Evolutionary conservation across 306 rosid genomes (phyloP).

Genomic region (Begonia loranthoides): DNA sequence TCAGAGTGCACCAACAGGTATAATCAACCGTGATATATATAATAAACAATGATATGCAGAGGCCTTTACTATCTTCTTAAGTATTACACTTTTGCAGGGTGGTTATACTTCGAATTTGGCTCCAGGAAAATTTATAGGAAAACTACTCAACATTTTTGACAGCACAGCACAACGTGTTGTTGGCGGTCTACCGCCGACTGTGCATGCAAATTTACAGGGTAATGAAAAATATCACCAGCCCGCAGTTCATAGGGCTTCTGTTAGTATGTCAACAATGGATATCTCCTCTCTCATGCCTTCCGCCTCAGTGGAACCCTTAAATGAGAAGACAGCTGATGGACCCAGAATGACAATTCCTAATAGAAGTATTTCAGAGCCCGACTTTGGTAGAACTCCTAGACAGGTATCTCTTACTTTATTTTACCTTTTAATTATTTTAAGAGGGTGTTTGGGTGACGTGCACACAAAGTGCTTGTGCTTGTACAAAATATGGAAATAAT

Average conservation of each 20-base stretch:
- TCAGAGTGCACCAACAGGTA: constrained; percentile 81
- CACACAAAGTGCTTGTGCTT: background rate
- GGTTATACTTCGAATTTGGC: constrained; percentile 73
- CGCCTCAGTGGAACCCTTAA: constrained; percentile 23
- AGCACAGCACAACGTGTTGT: constrained; percentile 91
- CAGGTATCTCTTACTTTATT: constrained; percentile 2
- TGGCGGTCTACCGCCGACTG: constrained; percentile 83
- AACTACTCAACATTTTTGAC: constrained; percentile 73
- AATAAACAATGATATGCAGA: too few species aligned
- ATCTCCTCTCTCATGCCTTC: constrained; percentile 79
- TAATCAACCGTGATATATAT: background rate
- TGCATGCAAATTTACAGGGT: constrained; percentile 39
- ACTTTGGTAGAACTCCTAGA: constrained; percentile 63
- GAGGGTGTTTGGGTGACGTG: too few species aligned
- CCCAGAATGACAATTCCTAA: constrained; percentile 42
- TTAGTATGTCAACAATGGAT: constrained; percentile 79
- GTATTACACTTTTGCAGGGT: constrained; percentile 32
- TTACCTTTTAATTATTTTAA: too few species aligned
- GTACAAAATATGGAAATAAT: constrained; percentile 1
- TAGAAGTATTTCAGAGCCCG: constrained; percentile 96
- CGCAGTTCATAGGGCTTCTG: constrained; percentile 38
- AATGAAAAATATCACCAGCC: constrained; percentile 43
- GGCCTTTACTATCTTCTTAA: too few species aligned
- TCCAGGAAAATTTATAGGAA: constrained; percentile 65
- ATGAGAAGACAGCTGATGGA: constrained; percentile 54